Evolutionary conservation across 2,329 filamentous ascomycete genomes (phyloP).

Genomic region (Alternaria arbusti): DNA sequence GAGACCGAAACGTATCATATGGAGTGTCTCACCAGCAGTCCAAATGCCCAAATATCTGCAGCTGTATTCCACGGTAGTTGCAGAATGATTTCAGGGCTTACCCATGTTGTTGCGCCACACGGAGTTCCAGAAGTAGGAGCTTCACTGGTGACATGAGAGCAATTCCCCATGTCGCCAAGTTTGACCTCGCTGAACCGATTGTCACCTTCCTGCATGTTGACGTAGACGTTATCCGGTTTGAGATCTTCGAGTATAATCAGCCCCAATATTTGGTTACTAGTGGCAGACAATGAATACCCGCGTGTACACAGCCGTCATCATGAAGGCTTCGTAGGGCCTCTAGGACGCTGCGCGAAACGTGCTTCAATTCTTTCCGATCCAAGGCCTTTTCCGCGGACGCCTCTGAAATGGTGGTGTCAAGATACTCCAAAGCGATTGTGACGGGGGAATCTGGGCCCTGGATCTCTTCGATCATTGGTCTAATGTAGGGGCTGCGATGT

Average conservation of each 20-base stretch:
- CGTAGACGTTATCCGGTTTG: background rate
- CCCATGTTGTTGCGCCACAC: background rate
- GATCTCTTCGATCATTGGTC: background rate
- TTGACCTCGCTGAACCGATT: background rate
- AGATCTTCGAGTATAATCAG: background rate
- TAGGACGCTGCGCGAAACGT: background rate
- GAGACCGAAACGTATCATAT: background rate
- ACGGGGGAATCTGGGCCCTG: background rate
- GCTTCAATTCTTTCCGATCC: background rate
- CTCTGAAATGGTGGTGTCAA: background rate
- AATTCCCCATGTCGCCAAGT: background rate
- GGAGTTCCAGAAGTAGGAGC: background rate
- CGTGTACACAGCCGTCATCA: background rate
- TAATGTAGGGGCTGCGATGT: background rate
- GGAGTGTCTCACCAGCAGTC: background rate
- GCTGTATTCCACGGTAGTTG: background rate
- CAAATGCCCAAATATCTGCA: background rate
- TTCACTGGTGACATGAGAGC: background rate
- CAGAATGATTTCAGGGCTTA: background rate
- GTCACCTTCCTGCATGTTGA: background rate
- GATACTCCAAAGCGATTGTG: background rate
- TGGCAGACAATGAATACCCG: background rate
- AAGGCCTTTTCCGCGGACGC: background rate
- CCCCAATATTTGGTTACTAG: background rate
- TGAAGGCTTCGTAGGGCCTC: background rate